Evolutionary conservation across 2,329 filamentous ascomycete species (phyloP).

Genomic region (Claviceps humidiphila): DNA sequence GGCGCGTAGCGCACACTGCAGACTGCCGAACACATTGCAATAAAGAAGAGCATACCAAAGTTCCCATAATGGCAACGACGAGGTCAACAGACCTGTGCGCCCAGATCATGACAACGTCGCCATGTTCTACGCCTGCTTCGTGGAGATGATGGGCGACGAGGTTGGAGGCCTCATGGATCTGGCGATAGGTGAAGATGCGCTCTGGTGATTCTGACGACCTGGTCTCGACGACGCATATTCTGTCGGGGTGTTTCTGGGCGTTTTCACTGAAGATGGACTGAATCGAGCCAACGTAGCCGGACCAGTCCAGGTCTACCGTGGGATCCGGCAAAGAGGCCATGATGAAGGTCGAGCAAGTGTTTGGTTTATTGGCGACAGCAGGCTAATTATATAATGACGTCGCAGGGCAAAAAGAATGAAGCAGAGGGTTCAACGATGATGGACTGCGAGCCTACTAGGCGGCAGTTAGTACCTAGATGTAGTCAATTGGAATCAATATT

Average conservation of each 20-base stretch:
- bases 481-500: background rate
- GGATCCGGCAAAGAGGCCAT: conserved; percentile 42
- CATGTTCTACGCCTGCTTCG: conserved; percentile 56
- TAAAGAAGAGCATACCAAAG: conserved; percentile 20
- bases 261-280: conserved; percentile 57
- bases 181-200: conserved; percentile 65
- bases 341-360: background rate
- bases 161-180: conserved; percentile 79
- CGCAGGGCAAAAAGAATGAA: background rate
- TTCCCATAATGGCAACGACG: conserved; percentile 64
- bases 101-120: conserved; percentile 90
- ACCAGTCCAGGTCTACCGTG: conserved; percentile 54
- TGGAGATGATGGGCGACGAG: conserved; percentile 67
- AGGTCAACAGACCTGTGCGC: conserved; percentile 63
- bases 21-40: background rate
- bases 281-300: conserved; percentile 48
- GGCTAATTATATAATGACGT: background rate
- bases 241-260: conserved; percentile 54
- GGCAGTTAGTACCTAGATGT: background rate
- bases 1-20: background rate
- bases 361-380: background rate
- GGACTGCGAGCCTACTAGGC: background rate
- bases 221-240: conserved; percentile 37
- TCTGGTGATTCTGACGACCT: conserved; percentile 31
- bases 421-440: background rate